Conservation (phyloP, 2,329 filamentous ascomycete species). For the Colletotrichum phormii region DNA sequence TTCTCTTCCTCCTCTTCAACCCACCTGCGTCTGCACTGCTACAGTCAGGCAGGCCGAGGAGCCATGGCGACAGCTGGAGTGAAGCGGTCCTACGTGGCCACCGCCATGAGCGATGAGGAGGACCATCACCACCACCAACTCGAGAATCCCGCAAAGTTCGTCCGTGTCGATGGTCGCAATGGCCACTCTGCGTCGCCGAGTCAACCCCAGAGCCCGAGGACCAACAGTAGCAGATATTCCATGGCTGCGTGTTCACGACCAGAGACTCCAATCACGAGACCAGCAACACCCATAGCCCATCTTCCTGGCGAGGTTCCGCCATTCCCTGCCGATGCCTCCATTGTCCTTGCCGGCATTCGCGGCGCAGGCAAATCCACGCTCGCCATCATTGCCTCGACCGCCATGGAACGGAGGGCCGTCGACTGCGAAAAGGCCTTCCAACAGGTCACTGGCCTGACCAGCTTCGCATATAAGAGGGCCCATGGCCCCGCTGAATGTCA, state of each 20-base stretch:
- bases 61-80: slow-evolving; percentile 50
- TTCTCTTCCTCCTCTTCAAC: slow-evolving; percentile 6
- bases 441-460: slow-evolving; percentile 70
- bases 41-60: slow-evolving; percentile 10
- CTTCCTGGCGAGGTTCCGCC: slow-evolving; percentile 30
- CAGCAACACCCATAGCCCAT: slow-evolving; percentile 24
- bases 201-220: slow-evolving; percentile 31
- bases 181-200: slow-evolving; percentile 19
- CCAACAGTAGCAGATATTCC: slow-evolving; percentile 29
- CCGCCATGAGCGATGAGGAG: slow-evolving; percentile 47
- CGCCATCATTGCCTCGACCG: slow-evolving; percentile 79
- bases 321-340: slow-evolving; percentile 67
- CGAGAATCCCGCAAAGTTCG: slow-evolving; percentile 29
- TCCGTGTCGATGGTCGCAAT: slow-evolving; percentile 29
- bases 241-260: slow-evolving; percentile 30
- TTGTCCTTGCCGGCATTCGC: slow-evolving; percentile 78
- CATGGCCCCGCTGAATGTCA: slow-evolving; percentile 73
- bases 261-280: slow-evolving; percentile 26
- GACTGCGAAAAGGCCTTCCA: slow-evolving; percentile 78
- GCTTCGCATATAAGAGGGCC: slow-evolving; percentile 71
- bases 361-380: slow-evolving; percentile 82
- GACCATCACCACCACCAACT: slow-evolving; percentile 36
- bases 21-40: slow-evolving; percentile 13
- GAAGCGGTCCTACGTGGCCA: slow-evolving; percentile 52
- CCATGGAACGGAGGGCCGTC: slow-evolving; percentile 74